Evolutionary conservation across 2,329 filamentous ascomycete genomes (phyloP).

Genomic region (Penicillium vulpinum): DNA sequence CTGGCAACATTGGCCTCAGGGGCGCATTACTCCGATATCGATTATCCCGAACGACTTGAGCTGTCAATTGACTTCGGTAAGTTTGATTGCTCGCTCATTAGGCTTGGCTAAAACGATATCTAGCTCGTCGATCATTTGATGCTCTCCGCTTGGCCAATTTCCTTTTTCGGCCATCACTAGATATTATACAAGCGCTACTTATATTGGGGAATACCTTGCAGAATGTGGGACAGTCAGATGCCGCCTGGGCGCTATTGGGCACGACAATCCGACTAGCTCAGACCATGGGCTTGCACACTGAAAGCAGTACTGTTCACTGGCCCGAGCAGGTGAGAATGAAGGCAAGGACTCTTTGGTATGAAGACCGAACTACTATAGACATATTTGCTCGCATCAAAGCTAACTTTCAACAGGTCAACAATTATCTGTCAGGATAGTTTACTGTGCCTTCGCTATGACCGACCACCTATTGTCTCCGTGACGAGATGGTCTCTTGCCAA

Average conservation of each 20-base stretch:
- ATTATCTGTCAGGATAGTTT: constrained; percentile 40
- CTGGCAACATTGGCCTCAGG: constrained; percentile 33
- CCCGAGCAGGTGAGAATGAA: constrained; percentile 28
- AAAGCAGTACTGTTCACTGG: constrained; percentile 28
- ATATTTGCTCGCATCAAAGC: not conserved
- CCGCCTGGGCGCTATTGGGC: constrained; percentile 33
- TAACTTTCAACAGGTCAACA: constrained; percentile 26
- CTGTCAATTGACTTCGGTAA: constrained; percentile 30
- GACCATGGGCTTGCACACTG: constrained; percentile 41
- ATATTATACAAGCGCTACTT: constrained; percentile 57
- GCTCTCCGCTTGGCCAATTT: constrained; percentile 60
- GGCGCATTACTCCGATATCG: constrained; percentile 34
- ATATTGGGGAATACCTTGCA: constrained; percentile 54
- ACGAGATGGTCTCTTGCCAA: constrained; percentile 24
- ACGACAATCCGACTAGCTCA: constrained; percentile 36
- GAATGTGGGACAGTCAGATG: constrained; percentile 36
- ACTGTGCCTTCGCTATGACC: constrained; percentile 36
- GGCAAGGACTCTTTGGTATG: constrained; percentile 28
- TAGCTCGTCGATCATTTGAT: constrained; percentile 42
- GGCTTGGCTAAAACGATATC: not conserved
- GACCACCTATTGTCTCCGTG: constrained; percentile 32
- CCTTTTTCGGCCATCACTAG: constrained; percentile 55
- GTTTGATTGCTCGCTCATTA: not conserved
- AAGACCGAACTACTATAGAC: not conserved
- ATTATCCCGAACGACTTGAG: constrained; percentile 27